Evolutionary conservation across 306 rosid genomes (phyloP), one percentile per base, ranked within the genome.

Genomic region (Malus orientalis): DNA sequence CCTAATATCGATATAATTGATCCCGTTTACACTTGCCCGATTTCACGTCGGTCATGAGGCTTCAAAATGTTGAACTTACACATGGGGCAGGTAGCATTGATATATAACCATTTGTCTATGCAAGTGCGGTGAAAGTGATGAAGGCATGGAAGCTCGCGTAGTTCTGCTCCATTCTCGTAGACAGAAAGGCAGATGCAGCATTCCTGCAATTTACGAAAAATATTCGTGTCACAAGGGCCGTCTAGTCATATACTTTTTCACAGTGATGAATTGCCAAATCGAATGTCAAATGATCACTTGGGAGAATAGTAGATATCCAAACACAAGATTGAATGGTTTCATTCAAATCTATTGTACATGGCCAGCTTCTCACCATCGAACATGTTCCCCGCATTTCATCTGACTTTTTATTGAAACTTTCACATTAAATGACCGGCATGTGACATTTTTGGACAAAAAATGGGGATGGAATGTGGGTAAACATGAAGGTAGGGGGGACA

Each of bases 51-150:
- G 55, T 80, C 72, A 25, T 60, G 74, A 11, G 72, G 76, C 84
- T 81, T 86, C 86, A 87, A 83, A 72, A 92, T 83, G 85, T 95
- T 84, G 55, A 83, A 92, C 80, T 95, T 95, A 96, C 99, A 95
- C 61, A 95, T 93, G 32, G 97, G 99, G 83, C 97, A 95, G 69
- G 82, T 89, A 0, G 97, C 88, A 78, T 88, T 92, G 66, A 89
- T 85, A 81, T 77, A 86, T 73, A 95, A 75, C 97, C 99, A 92
- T 87, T 87, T 92, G 86, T 95, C 96, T 30, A 95, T 92, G 91
- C 99, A 95, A 13, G 80, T 64, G 77, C 93, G 70, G 76, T 95
- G 97, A 74, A 92, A 95, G 80, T 89, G 92, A 83, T 95, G 99
- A 72, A 79, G 77, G 80, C 97, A 90, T 49, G 99, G 99, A 69